phyloP scores from a whole-genome alignment of 345 rosid species.

The Eucalyptus pumila region DNA sequence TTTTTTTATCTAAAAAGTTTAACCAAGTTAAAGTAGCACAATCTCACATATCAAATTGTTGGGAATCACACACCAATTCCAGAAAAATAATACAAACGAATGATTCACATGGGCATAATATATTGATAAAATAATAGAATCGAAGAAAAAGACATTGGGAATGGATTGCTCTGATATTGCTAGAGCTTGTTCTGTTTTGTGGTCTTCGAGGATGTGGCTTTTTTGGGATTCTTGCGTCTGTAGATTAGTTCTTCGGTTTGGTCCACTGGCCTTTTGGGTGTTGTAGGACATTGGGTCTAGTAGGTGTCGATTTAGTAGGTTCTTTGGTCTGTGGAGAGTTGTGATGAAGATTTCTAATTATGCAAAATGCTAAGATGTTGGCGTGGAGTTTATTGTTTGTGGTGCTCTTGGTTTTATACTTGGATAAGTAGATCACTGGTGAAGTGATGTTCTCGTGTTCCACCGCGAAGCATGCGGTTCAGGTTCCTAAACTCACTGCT shows the following conservation, averaged over 20 bases:
- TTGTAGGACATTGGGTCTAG: not conserved
- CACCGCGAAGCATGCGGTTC: not conserved
- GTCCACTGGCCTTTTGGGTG: not conserved
- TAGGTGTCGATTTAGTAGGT: not conserved
- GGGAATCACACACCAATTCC: too few species aligned
- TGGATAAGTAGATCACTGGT: not conserved
- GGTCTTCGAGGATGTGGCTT: not conserved
- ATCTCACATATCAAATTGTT: too few species aligned
- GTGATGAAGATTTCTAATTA: not conserved
- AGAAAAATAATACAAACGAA: too few species aligned
- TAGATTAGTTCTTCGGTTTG: not conserved
- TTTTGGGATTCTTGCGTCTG: not conserved
- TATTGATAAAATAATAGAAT: too few species aligned
- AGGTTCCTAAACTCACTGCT: not conserved
- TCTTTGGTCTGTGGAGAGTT: not conserved
- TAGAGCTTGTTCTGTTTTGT: not conserved
- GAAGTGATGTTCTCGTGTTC: not conserved
- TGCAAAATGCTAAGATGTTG: not conserved
- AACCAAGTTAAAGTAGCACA: too few species aligned
- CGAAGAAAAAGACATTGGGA: not conserved
- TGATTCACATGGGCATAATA: accelerated
- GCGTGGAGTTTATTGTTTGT: not conserved
- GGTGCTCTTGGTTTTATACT: not conserved
- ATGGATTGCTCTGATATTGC: not conserved
- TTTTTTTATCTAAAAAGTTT: too few species aligned